Percentiles rank a stretch among this genome's conserved stretches.
Evolutionary conservation across 176 grass and related monocot species (phyloP).

Genomic region (Alloteropsis semialata): DNA sequence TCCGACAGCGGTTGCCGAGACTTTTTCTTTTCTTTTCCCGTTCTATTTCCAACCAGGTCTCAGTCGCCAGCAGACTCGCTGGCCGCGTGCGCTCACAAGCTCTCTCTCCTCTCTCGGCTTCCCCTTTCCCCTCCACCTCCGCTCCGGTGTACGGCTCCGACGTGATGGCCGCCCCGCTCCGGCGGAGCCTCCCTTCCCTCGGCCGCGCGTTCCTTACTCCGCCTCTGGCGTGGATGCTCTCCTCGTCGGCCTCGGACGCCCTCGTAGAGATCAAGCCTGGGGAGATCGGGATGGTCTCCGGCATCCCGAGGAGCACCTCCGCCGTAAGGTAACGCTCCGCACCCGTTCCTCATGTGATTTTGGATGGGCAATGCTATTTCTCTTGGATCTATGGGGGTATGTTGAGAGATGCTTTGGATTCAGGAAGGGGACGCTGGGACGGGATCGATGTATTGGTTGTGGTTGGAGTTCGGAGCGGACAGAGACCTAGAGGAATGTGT

Average conservation of each 20-base stretch:
- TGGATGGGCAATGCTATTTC: neutral
- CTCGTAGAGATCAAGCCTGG: constrained; percentile 81
- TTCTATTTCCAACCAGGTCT: neutral
- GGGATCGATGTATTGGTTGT: neutral
- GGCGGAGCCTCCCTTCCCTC: constrained; percentile 49
- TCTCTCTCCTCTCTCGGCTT: neutral
- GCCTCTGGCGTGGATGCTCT: constrained; percentile 45
- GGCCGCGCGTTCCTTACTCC: constrained; percentile 39
- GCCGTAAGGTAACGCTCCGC: constrained; percentile 46
- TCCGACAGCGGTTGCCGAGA: too few relatives aligned
- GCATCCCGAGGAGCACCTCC: constrained; percentile 86
- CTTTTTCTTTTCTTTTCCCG: too few relatives aligned
- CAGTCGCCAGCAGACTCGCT: neutral
- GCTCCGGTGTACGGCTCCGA: constrained; percentile 28
- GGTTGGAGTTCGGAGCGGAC: neutral
- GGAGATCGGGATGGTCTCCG: constrained; percentile 93
- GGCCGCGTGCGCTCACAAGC: neutral
- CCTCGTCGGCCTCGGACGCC: constrained; percentile 49
- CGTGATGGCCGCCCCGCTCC: constrained; percentile 74
- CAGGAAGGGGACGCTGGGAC: neutral
- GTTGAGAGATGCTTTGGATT: neutral
- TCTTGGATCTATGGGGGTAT: constrained; percentile 15
- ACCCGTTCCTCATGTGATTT: neutral
- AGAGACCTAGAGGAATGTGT: neutral
- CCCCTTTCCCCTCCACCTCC: neutral